These are phyloP conservation scores for Penstemon newberryi DNA, from an alignment of 257 asterid genomes.

Conservation along the genomic window DNA sequence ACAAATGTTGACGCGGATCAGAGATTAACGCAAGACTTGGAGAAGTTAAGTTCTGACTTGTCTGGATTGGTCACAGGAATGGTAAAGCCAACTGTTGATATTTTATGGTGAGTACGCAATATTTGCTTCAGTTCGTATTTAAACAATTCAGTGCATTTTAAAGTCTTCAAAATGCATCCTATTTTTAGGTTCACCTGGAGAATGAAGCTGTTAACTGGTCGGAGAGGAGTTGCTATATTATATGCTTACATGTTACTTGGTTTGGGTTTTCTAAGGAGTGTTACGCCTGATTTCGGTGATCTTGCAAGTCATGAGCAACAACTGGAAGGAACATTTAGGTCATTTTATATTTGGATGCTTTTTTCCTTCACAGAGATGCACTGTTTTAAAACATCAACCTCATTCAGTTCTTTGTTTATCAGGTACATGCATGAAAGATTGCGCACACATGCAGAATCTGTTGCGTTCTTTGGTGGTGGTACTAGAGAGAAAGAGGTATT, in stretches of 20 bases:
- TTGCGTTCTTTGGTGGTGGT: slow-evolving; percentile 99
- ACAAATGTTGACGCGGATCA: slow-evolving; percentile 88
- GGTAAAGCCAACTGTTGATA: slow-evolving; percentile 99
- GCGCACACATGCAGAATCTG: slow-evolving; percentile 98
- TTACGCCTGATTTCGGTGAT: slow-evolving; percentile 95
- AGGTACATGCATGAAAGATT: slow-evolving; percentile 99
- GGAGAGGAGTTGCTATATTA: slow-evolving; percentile 82
- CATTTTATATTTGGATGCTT: slow-evolving; percentile 27
- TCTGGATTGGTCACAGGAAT: slow-evolving; percentile 98
- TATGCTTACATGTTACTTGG: slow-evolving; percentile 98
- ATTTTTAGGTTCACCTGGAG: slow-evolving; percentile 98
- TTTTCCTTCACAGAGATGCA: slow-evolving; percentile 20
- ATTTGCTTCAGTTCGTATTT: slow-evolving; percentile 15
- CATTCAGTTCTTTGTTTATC: slow-evolving; percentile 28
- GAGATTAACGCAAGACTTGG: slow-evolving; percentile 95
- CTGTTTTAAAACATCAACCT: slow-evolving; percentile 19
- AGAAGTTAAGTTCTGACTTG: slow-evolving; percentile 86
- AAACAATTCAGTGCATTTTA: slow-evolving; percentile 14
- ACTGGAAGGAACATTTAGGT: slow-evolving; percentile 99
- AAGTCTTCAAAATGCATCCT: slow-evolving; percentile 27
- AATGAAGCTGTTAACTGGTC: slow-evolving; percentile 95
- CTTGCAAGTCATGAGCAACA: slow-evolving; percentile 85
- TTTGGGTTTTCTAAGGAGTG: slow-evolving; percentile 86
- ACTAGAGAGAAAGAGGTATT: slow-evolving; percentile 94
- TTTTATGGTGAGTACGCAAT: slow-evolving; percentile 64